Conservation (phyloP, 345 rosid species). For the Conringia planisiliqua region DNA sequence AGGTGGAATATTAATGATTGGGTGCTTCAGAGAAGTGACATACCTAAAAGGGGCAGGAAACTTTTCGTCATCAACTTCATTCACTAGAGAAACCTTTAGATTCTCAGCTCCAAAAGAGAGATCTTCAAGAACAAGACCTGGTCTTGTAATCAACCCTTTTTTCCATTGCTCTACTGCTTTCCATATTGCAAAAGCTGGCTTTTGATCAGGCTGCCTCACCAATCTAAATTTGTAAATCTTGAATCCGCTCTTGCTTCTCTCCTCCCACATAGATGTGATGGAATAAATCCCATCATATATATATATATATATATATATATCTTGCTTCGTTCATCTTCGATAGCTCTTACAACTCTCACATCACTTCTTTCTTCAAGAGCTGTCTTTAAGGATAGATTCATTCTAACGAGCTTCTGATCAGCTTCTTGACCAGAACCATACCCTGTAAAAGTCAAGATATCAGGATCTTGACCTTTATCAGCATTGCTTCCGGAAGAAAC, state of each 20-base stretch:
- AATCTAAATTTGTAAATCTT: conserved; percentile 53
- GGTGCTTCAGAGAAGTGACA: conserved; percentile 38
- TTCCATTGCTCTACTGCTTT: conserved; percentile 52
- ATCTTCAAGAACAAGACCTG: conserved; percentile 54
- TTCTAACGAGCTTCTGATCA: conserved; percentile 30
- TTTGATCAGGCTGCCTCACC: conserved; percentile 49
- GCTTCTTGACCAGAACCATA: conserved; percentile 21
- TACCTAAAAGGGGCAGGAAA: conserved; percentile 58
- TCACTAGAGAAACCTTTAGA: conserved; percentile 51
- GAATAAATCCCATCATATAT: conserved; percentile 59
- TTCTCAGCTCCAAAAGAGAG: conserved; percentile 60
- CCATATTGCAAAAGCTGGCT: conserved; percentile 46
- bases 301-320: no score
- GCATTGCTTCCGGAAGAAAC: no score
- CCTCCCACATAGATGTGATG: conserved; percentile 50
- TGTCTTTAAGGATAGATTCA: conserved; percentile 56
- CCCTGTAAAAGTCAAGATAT: conserved; percentile 15
- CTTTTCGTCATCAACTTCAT: conserved; percentile 64
- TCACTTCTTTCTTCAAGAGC: conserved; percentile 38
- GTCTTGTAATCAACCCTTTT: conserved; percentile 29
- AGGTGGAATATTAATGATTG: conserved; percentile 19
- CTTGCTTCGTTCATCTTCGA: conserved; percentile 30
- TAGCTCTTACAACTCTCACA: conserved; percentile 57
- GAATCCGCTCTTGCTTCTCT: conserved; percentile 45
- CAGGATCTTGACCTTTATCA: no score